Evolutionary conservation across 345 rosid genomes (phyloP), one percentile per base, ranked within the genome.

Genomic region (Aurinia saxatilis): DNA sequence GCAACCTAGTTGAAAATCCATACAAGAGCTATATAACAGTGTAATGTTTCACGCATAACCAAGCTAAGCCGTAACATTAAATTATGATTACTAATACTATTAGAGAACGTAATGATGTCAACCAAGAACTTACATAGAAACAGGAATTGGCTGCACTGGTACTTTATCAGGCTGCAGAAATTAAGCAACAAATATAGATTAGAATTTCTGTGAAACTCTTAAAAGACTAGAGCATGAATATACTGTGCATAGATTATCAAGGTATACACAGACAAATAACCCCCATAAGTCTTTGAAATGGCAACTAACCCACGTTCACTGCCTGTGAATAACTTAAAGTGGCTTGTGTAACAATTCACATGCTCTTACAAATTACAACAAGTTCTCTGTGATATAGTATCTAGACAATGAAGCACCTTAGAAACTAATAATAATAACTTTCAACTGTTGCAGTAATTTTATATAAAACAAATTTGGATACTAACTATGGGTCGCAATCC

Each of bases 81-180:
- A 52, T 15, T 27, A 63, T 13, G 51, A 54, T 14, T 31, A 7
- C 27, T 57, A 18, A 7, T 9, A 33, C 48, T 10, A 48, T 40
- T 45, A 44, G 54, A 64, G 45, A 29, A 65, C 13, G 30, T 42
- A 21, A 51, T 21, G 63, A 70, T 38, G 19, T 46, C 49, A 46
- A 8, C 38, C 30, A 51, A 56, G 31, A 65, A 79, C 98, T 89
- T 76, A 92, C 98, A 81, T 84, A 46, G 93, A 81, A 68, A 87
- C 79, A 12, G 98, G 98, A 69, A 81, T 75, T 25, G 93, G 81
- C 73, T 87, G 92, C 60, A 68, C 53, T 8, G 86, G 71, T 39
- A 77, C 89, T 73, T 82, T 81, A 50, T 81, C 81, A 45, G 79
- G 74, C 98, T 92, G 95, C 86, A 82, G 19, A 73, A 10, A 16